Evolutionary conservation across 2,329 filamentous ascomycete genomes (phyloP).

Genomic region (Rosellinia necatrix): DNA sequence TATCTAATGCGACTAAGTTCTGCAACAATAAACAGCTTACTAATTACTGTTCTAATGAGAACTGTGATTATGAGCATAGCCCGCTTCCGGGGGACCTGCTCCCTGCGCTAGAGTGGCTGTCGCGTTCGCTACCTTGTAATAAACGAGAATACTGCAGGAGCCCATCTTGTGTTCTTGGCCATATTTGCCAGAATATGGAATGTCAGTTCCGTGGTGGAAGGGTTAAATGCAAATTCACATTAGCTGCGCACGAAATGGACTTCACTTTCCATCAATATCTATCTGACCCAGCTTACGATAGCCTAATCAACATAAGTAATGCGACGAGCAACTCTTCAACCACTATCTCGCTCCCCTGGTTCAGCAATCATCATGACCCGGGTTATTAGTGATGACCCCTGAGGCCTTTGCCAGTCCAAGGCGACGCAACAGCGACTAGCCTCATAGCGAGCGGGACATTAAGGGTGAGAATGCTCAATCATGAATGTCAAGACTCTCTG

Average conservation of each 20-base stretch:
- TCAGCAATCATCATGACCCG: slow-evolving; percentile 11
- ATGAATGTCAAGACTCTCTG: not conserved
- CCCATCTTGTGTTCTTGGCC: slow-evolving; percentile 36
- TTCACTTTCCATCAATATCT: slow-evolving; percentile 16
- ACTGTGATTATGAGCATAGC: slow-evolving; percentile 40
- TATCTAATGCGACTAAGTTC: slow-evolving; percentile 31
- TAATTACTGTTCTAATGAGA: slow-evolving; percentile 31
- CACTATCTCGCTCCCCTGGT: not conserved
- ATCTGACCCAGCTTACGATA: not conserved
- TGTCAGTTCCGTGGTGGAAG: slow-evolving; percentile 42
- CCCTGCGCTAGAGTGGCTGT: slow-evolving; percentile 36
- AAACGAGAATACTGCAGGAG: slow-evolving; percentile 37
- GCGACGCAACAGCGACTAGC: not conserved
- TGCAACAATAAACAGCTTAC: slow-evolving; percentile 39
- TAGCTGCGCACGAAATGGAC: slow-evolving; percentile 30
- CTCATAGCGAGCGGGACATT: not conserved
- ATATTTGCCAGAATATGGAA: slow-evolving; percentile 41
- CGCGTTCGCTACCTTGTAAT: slow-evolving; percentile 38
- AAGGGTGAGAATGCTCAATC: not conserved
- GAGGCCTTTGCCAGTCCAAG: slow-evolving; percentile 14
- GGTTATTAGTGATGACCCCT: not conserved
- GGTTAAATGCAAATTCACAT: slow-evolving; percentile 36
- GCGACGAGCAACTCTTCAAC: not conserved
- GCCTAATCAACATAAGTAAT: not conserved
- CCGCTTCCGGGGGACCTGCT: slow-evolving; percentile 34